A percentile compares a stretch with the other conserved stretches of the same genome.
These are phyloP conservation scores for Penicillium longicatenatum DNA, from an alignment of 495 filamentous ascomycete genomes.

Conservation along the genomic window DNA sequence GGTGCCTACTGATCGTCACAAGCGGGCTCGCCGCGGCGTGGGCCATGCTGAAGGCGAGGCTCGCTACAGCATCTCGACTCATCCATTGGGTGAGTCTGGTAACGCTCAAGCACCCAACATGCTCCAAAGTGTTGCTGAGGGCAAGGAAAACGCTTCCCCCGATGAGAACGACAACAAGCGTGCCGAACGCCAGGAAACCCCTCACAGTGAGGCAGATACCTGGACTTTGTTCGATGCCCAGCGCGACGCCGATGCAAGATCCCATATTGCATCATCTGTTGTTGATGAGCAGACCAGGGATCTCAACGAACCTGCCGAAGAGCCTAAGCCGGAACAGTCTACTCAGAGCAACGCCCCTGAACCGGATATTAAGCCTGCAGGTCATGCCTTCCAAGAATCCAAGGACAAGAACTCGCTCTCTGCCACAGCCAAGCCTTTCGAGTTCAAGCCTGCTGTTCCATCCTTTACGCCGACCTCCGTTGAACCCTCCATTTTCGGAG, in stretches of 20 bases:
- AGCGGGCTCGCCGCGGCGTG: conserved; percentile 64
- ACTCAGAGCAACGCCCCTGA: conserved; percentile 9
- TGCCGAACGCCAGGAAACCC: conserved; percentile 35
- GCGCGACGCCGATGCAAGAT: conserved; percentile 38
- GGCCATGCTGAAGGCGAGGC: conserved; percentile 68
- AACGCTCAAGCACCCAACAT: conserved; percentile 35
- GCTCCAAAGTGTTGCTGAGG: conserved; percentile 37
- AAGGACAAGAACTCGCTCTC: conserved; percentile 53
- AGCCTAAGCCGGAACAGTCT: conserved; percentile 14
- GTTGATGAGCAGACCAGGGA: conserved; percentile 26
- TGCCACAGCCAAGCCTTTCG: conserved; percentile 67
- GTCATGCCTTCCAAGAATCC: conserved; percentile 26
- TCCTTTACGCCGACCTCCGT: conserved; percentile 48
- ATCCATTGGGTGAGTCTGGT: conserved; percentile 43
- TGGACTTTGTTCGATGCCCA: conserved; percentile 47
- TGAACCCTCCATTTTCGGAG: conserved; percentile 42
- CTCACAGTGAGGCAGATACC: conserved; percentile 43
- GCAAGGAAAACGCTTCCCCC: conserved; percentile 49
- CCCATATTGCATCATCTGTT: conserved; percentile 35
- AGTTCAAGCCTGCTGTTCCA: conserved; percentile 55
- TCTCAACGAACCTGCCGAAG: conserved; percentile 10
- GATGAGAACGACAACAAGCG: conserved; percentile 25
- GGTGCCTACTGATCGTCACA: conserved; percentile 60
- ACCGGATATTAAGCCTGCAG: conserved; percentile 3
- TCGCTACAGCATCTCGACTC: conserved; percentile 65